Base-by-base conservation (phyloP, 805 yeast genomes). In the Metschnikowia cubensis region DNA sequence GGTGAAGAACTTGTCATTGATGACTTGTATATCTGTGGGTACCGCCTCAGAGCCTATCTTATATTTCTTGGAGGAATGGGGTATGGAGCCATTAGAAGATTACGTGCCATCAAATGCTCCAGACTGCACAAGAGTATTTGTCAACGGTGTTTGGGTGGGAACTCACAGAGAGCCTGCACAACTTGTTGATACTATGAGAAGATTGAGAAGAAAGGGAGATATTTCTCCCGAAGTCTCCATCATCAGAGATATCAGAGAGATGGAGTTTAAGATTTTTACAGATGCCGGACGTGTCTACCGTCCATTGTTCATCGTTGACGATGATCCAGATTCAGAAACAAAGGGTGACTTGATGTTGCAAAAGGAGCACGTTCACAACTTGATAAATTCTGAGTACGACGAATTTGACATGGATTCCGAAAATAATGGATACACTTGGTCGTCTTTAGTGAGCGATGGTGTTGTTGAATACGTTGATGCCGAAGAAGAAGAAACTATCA, bases 121-220 rank as follows among this genome's bases (percentile, higher is more conserved):
- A 40, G 89, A 87, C 65, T 89, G 96, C 33, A 91, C 97, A 2
- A 82, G 96, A 70, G 91, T 94, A 48, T 94, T 94, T 67, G 95
- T 94, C 48, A 94, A 94, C 65, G 99, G 99, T 79, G 97, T 92
- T 49, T 94, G 99, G 99, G 95, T 91, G 46, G 99, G 99, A 74
- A 92, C 95, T 35, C 98, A 92, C 66, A 83, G 96, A 73, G 96
- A 92, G 59, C 97, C 99, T 35, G 87, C 91, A n/a, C 81, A 83
- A 66, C 80, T 94, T 63, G 92, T 89, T 50, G 91, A 87, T 43
- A 91, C 97, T 18, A 86, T 94, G 83, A 83, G 94, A 65, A 83
- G 87, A 49, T 79, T 94, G 66, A 83, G 99, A 74, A 86, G 99
- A 79, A 85, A 84, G 65, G 97, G 98, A 61, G 96, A 94, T 63